A percentile compares a stretch with the other conserved stretches of the same genome.
phyloP scores from a whole-genome alignment of 23 red algal genomes.

The Agarophyton chilense region DNA sequence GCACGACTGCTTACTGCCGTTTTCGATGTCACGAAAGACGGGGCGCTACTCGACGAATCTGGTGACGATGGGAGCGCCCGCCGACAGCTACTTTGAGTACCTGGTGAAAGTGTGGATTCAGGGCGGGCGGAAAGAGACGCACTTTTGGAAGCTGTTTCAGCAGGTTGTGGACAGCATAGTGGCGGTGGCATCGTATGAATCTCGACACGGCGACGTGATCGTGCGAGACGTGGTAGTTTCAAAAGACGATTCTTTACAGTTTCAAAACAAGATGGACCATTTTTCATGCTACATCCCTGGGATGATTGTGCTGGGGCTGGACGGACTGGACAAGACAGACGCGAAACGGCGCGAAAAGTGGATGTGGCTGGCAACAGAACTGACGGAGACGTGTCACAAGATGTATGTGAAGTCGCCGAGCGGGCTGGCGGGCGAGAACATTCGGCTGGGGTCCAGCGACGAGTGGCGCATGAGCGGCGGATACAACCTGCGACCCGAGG shows the following conservation, averaged over 20 bases:
- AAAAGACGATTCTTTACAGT: not conserved
- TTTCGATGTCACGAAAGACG: slow-evolving; percentile 19
- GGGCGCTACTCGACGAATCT: slow-evolving; percentile 60
- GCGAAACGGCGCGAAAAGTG: slow-evolving; percentile 38
- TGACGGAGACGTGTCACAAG: slow-evolving; percentile 73
- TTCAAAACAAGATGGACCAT: slow-evolving; percentile 68
- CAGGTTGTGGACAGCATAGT: slow-evolving; percentile 50
- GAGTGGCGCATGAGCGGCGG: slow-evolving; percentile 60
- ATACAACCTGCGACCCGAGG: slow-evolving; percentile 77
- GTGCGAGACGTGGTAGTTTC: slow-evolving; percentile 28
- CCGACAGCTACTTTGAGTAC: slow-evolving; percentile 82
- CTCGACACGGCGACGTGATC: slow-evolving; percentile 24
- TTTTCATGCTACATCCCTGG: slow-evolving; percentile 79
- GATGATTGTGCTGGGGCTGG: slow-evolving; percentile 54
- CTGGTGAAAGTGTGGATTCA: slow-evolving; percentile 81
- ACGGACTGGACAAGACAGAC: slow-evolving; percentile 36
- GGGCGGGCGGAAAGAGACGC: slow-evolving; percentile 55
- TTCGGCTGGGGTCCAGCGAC: slow-evolving; percentile 21
- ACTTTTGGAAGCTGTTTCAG: slow-evolving; percentile 32
- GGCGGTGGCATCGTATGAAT: slow-evolving; percentile 8
- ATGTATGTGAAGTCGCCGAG: slow-evolving; percentile 74
- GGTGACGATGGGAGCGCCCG: slow-evolving; percentile 71
- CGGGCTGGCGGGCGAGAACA: slow-evolving; percentile 76
- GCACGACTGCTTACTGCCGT: slow-evolving; percentile 49
- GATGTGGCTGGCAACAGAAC: slow-evolving; percentile 48